phyloP scores from a whole-genome alignment of 2,329 filamentous ascomycete genomes.

The Cordyceps pruinosa region DNA sequence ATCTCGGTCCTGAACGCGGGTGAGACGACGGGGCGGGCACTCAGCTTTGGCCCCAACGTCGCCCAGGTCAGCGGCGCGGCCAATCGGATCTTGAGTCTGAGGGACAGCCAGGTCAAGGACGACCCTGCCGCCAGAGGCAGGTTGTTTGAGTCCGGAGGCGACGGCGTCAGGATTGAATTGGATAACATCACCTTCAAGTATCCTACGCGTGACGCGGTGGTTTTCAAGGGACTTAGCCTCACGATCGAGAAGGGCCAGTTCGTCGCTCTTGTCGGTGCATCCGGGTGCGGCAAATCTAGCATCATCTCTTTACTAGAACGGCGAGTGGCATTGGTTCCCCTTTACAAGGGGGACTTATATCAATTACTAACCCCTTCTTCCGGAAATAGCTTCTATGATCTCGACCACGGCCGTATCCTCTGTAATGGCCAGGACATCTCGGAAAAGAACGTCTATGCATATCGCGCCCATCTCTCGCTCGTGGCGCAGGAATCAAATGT shows the following conservation, averaged over 20 bases:
- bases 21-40: constrained; percentile 59
- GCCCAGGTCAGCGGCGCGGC: constrained; percentile 52
- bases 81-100: constrained; percentile 50
- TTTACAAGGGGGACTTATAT: not conserved
- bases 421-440: constrained; percentile 56
- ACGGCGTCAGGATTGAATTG: constrained; percentile 50
- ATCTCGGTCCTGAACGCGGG: constrained; percentile 62
- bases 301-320: constrained; percentile 58
- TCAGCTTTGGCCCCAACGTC: constrained; percentile 59
- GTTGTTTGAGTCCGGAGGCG: constrained; percentile 23
- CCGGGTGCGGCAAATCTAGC: constrained; percentile 66
- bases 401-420: constrained; percentile 55
- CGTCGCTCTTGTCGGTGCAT: constrained; percentile 62
- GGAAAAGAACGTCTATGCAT: constrained; percentile 51
- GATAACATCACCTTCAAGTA: constrained; percentile 53
- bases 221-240: constrained; percentile 56
- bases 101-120: constrained; percentile 35
- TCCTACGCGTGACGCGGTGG: constrained; percentile 47
- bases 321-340: constrained; percentile 7
- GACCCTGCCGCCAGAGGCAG: constrained; percentile 22
- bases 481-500: constrained; percentile 70
- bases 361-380: not conserved
- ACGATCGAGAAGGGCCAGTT: constrained; percentile 63
- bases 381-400: constrained; percentile 57
- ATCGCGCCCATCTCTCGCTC: constrained; percentile 59